Conservation (phyloP, 495 filamentous ascomycete genomes). For the Neurospora hispaniola region DNA sequence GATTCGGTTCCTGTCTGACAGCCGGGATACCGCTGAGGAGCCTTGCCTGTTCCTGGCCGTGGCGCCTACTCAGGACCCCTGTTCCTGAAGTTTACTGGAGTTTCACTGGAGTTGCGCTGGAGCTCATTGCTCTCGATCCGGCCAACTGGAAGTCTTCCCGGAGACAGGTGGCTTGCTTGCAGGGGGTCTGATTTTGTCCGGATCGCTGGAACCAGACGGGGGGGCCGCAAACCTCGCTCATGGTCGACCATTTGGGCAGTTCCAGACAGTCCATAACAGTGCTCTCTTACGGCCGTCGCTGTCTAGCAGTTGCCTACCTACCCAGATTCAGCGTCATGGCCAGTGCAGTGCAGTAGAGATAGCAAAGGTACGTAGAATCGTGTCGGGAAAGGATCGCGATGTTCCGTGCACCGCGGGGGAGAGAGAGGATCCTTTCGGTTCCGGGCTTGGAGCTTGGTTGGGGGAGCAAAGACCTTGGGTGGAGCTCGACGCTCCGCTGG, state of each 20-base stretch:
- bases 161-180: conserved; percentile 12
- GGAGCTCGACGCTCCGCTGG: not conserved
- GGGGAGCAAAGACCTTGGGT: not conserved
- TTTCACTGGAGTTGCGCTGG: not conserved
- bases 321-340: not conserved
- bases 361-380: not conserved
- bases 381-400: not conserved
- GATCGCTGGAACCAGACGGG: conserved; percentile 11
- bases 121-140: not conserved
- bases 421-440: not conserved
- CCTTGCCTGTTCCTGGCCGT: not conserved
- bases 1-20: not conserved
- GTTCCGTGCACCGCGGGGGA: not conserved
- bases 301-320: not conserved
- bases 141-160: conserved; percentile 25
- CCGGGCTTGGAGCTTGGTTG: not conserved
- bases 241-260: conserved; percentile 3
- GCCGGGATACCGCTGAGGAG: not conserved
- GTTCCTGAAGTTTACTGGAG: not conserved
- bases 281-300: not conserved
- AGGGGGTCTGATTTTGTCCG: conserved; percentile 12
- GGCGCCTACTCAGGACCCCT: not conserved
- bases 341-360: not conserved
- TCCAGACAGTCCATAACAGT: not conserved
- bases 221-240: not conserved